These are phyloP conservation scores for Clarireedia sp. DNA, from an alignment of 2,329 filamentous ascomycete genomes.

Conservation along the genomic window DNA sequence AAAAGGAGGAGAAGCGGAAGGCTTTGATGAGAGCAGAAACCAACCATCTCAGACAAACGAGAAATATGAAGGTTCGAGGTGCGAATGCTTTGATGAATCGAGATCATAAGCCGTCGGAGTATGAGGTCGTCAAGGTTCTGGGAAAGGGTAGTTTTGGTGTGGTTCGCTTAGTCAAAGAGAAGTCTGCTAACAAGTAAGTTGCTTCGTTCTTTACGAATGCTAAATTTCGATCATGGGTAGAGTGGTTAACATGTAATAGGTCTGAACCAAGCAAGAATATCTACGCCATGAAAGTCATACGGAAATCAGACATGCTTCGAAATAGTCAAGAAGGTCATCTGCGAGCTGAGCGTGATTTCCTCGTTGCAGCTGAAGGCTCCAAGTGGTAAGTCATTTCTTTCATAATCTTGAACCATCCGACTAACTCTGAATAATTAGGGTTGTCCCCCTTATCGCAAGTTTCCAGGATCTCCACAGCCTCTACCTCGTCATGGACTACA, in stretches of 20 bases:
- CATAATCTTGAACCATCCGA: neutral
- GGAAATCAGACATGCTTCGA: constrained; percentile 85
- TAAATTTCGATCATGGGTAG: neutral
- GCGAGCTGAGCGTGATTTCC: constrained; percentile 82
- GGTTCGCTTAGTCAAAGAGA: constrained; percentile 76
- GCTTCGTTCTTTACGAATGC: neutral
- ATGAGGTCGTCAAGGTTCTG: constrained; percentile 72
- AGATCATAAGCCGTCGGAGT: constrained; percentile 53
- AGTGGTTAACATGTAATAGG: neutral
- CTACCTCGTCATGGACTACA: constrained; percentile 97
- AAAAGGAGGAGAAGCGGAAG: constrained; percentile 45
- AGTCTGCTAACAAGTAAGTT: constrained; percentile 24
- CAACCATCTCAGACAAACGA: constrained; percentile 64
- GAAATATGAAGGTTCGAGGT: constrained; percentile 59
- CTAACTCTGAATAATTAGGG: constrained; percentile 39
- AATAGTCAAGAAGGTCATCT: constrained; percentile 90
- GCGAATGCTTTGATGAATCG: constrained; percentile 29
- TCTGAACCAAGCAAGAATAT: constrained; percentile 43
- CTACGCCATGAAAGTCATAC: constrained; percentile 95
- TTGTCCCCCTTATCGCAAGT: constrained; percentile 78
- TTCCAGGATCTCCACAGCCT: constrained; percentile 81
- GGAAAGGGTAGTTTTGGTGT: constrained; percentile 94
- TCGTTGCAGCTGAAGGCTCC: constrained; percentile 82
- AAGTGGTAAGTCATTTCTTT: constrained; percentile 48
- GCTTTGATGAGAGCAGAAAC: constrained; percentile 62